phyloP scores from a whole-genome alignment of 148 eudicot genomes.

The Dianthus caryophyllus region DNA sequence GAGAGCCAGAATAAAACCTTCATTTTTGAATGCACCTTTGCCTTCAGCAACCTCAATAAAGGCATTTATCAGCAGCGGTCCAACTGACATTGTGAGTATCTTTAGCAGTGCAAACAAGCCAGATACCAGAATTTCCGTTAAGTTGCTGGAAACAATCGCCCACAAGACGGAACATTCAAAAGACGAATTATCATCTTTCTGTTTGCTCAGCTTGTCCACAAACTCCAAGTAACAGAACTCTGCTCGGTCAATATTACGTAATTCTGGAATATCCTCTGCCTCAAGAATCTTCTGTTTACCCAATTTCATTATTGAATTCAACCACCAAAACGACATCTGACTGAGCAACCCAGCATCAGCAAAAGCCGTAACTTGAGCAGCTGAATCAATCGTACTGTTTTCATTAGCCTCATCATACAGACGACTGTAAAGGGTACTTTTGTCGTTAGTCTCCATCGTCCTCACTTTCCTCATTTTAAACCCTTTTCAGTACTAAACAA shows the following conservation, averaged over 20 bases:
- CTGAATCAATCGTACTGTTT: conserved; percentile 20
- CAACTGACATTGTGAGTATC: conserved; percentile 56
- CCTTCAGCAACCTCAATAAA: conserved; percentile 86
- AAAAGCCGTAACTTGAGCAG: conserved; percentile 36
- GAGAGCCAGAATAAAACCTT: conserved; percentile 55
- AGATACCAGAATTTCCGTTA: conserved; percentile 60
- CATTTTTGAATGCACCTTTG: conserved; percentile 45
- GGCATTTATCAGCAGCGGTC: conserved; percentile 74
- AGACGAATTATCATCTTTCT: conserved; percentile 26
- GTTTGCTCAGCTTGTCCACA: conserved; percentile 33
- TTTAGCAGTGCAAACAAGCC: conserved; percentile 76
- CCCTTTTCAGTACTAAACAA: conserved; percentile 55
- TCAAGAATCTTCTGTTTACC: conserved; percentile 59
- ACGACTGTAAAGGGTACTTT: conserved; percentile 37
- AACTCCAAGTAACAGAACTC: conserved; percentile 51
- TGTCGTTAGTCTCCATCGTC: conserved; percentile 18
- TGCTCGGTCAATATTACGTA: conserved; percentile 54
- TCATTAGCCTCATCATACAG: conserved; percentile 32
- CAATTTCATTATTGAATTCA: conserved; percentile 60
- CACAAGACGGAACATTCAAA: conserved; percentile 50
- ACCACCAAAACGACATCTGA: conserved; percentile 68
- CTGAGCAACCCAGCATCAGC: conserved; percentile 49
- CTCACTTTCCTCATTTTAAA: conserved; percentile 31
- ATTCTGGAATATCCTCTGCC: conserved; percentile 55
- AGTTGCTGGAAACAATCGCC: conserved; percentile 54